Evolutionary conservation across 352 stramenopile genomes (phyloP).

Genomic region (Globisporangium lucens): DNA sequence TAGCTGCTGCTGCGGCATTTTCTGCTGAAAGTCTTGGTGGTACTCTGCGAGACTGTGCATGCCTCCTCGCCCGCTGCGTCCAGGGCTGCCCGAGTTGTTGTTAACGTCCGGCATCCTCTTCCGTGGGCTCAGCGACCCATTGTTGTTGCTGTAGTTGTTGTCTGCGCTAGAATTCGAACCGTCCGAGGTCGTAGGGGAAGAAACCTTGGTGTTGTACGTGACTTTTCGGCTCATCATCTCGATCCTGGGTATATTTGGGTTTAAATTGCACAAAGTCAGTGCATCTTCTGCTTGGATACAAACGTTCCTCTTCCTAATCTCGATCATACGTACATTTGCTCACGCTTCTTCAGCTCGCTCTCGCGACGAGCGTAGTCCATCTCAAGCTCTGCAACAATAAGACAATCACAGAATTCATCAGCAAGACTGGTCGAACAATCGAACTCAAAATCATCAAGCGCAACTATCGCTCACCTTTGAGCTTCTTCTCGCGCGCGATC

Average conservation of each 20-base stretch:
- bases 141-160: slow-evolving; percentile 61
- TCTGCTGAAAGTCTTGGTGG: slow-evolving; percentile 36
- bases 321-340: slow-evolving; percentile 62
- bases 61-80: slow-evolving; percentile 21
- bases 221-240: slow-evolving; percentile 81
- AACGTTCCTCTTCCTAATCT: background rate
- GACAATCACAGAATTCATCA: background rate
- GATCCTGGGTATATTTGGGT: slow-evolving; percentile 29
- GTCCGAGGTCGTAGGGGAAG: slow-evolving; percentile 71
- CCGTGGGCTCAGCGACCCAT: slow-evolving; percentile 27
- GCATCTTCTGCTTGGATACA: slow-evolving; percentile 4
- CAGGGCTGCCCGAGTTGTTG: slow-evolving; percentile 51
- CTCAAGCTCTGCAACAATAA: slow-evolving; percentile 47
- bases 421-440: background rate
- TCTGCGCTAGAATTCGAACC: slow-evolving; percentile 75
- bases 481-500: slow-evolving; percentile 81
- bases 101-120: slow-evolving; percentile 19
- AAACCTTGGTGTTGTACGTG: slow-evolving; percentile 58
- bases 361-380: slow-evolving; percentile 79
- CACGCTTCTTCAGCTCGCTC: slow-evolving; percentile 78
- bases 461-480: slow-evolving; percentile 52
- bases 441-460: background rate
- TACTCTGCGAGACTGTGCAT: slow-evolving; percentile 33
- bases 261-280: slow-evolving; percentile 11
- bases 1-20: slow-evolving; percentile 12